phyloP scores from a whole-genome alignment of 805 yeast genomes.

The Candida coquimbonensis region DNA sequence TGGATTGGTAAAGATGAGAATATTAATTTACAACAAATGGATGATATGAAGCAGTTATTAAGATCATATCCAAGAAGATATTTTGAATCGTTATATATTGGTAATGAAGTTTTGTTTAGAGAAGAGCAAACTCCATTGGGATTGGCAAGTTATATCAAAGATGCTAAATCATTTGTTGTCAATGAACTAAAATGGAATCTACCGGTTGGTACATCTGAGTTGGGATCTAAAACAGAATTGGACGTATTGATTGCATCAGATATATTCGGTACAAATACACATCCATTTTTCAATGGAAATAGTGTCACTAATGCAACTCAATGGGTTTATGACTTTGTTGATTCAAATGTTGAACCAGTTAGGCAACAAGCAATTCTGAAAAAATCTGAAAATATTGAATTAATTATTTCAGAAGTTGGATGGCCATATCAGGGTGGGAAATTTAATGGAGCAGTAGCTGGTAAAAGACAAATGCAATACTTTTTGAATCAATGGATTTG shows the following conservation, averaged over 20 bases:
- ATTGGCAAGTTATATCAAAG: constrained; percentile 35
- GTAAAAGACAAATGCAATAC: constrained; percentile 33
- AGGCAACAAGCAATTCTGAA: constrained; percentile 19
- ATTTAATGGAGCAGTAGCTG: constrained; percentile 40
- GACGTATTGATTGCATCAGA: constrained; percentile 40
- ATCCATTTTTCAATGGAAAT: constrained; percentile 63
- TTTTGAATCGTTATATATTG: constrained; percentile 49
- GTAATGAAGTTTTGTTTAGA: constrained; percentile 56
- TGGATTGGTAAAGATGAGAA: constrained; percentile 47
- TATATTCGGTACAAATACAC: constrained; percentile 54
- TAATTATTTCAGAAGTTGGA: constrained; percentile 57
- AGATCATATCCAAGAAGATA: constrained; percentile 35
- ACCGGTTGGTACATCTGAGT: constrained; percentile 58
- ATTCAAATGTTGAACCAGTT: constrained; percentile 36
- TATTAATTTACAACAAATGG: constrained; percentile 40
- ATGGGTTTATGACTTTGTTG: constrained; percentile 47
- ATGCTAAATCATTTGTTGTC: constrained; percentile 32
- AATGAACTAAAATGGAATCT: constrained; percentile 30
- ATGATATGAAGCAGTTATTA: constrained; percentile 36
- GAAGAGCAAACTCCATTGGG: constrained; percentile 35
- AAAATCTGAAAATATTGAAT: constrained; percentile 6
- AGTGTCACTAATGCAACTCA: constrained; percentile 36
- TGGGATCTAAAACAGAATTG: constrained; percentile 39
- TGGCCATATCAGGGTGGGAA: constrained; percentile 66
- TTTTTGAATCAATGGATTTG: constrained; percentile 51